Conservation (phyloP, 257 asterid species). For the Nicotiana otophora region DNA sequence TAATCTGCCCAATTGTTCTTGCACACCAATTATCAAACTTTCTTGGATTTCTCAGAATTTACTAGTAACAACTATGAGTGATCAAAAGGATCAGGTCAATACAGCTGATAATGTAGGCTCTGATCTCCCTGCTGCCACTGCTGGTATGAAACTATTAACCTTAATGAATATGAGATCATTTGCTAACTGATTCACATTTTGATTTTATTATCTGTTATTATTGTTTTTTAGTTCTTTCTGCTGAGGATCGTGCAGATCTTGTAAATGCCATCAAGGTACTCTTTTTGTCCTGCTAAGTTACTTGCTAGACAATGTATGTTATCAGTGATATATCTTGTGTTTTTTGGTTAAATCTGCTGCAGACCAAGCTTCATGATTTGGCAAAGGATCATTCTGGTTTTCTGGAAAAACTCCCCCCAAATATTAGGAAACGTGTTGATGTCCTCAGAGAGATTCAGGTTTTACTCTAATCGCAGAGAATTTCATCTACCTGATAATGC, state of each 20-base stretch:
- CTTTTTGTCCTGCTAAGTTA: background rate
- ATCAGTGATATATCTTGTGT: background rate
- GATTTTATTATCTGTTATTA: background rate
- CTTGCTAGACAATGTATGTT: no score
- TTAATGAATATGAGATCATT: background rate
- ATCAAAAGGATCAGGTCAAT: conserved; percentile 7
- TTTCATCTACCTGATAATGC: background rate
- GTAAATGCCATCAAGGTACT: conserved; percentile 14
- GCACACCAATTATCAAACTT: background rate
- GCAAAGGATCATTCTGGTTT: conserved; percentile 8
- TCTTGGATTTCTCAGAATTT: background rate
- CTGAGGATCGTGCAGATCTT: conserved; percentile 16
- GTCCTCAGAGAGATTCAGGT: conserved; percentile 8
- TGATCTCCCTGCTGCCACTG: conserved; percentile 12
- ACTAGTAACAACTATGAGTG: background rate
- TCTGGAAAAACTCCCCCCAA: background rate
- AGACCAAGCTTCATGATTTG: conserved; percentile 15
- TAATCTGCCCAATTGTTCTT: background rate
- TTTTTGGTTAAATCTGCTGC: background rate
- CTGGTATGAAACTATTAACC: background rate
- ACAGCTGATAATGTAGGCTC: background rate
- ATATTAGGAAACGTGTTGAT: conserved; percentile 5
- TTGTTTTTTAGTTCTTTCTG: conserved; percentile 1
- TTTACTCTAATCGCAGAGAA: background rate
- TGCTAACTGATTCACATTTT: background rate